Base-by-base conservation (phyloP, 1,284 basidiomycete genomes). In the Cystobasidium pallidum region DNA sequence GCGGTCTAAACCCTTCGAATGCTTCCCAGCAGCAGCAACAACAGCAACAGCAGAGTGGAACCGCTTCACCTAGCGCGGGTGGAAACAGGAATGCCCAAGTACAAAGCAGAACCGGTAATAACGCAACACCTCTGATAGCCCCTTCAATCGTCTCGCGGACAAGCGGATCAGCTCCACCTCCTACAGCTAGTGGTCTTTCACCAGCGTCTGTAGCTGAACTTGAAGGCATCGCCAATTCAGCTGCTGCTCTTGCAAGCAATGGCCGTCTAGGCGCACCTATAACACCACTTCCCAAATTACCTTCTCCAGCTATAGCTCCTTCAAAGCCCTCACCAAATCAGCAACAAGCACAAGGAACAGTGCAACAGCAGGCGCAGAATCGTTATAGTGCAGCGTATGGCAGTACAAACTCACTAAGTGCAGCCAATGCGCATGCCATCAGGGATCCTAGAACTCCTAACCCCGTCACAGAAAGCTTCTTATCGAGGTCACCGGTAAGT, bases 401-500 rank as follows among this genome's bases (percentile, higher is more conserved):
- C 34, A 43, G 26, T 15, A 17, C 19, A 24, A 45, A 17, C n/a
- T 26, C 36, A 3, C 21, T 61, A 24, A 61, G n/a, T 21, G 45
- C 45, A 28, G 62, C 21, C 19, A 36, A 34, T 41, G 28, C 62
- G 21, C 43, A 15, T 19, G 32, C 26, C 24, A 64, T 39, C 4
- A 57, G 66, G 47, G 66, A 67, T 67, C 66, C 66, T 43, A 39
- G 66, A 67, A 67, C 66, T 4, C 66, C 66, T 4, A 67, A 67
- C 32, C 66, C 66, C 17, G 66, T 67, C 10, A 70, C 57, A 3
- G 67, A 59, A 39, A 61, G 55, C 15, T 49, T 62, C 6, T 34
- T 59, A 28, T 70, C 67, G 2, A 45, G 55, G 28, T 70, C 67
- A 13, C 58, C 67, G 21, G 36, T 59, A 26, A 61, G 39, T 62